phyloP scores from a whole-genome alignment of 192 early-diverging fungal genomes.

The Podila horticola region DNA sequence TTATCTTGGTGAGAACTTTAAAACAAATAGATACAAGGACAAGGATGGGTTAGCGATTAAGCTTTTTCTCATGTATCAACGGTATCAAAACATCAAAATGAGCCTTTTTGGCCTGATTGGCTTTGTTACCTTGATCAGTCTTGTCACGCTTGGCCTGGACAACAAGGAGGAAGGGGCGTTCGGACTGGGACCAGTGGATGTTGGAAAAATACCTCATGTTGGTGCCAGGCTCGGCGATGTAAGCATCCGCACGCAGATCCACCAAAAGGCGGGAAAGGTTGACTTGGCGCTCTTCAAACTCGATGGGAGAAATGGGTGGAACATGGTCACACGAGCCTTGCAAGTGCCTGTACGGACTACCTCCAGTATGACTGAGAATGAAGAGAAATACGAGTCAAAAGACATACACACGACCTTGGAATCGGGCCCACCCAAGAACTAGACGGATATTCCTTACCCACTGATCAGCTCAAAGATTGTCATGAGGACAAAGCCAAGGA shows the following conservation, averaged over 20 bases:
- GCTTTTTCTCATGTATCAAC: neutral
- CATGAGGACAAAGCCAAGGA: constrained; percentile 23
- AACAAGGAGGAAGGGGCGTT: constrained; percentile 58
- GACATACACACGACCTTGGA: neutral
- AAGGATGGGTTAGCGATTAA: neutral
- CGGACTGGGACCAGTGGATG: constrained; percentile 57
- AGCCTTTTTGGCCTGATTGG: neutral
- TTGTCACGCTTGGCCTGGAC: constrained; percentile 39
- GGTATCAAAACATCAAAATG: neutral
- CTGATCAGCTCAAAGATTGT: constrained; percentile 10
- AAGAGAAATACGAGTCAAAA: neutral
- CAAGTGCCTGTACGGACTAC: constrained; percentile 23
- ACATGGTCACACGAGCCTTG: constrained; percentile 56
- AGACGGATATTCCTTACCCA: constrained; percentile 5
- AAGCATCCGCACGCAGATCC: constrained; percentile 43
- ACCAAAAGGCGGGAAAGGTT: constrained; percentile 46
- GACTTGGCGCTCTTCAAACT: constrained; percentile 55
- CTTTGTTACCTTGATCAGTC: constrained; percentile 11
- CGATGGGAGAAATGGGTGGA: constrained; percentile 28
- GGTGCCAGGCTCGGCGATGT: constrained; percentile 58
- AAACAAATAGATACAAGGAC: neutral
- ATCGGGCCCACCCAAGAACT: neutral
- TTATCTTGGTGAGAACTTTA: constrained; percentile 50
- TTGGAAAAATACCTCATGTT: constrained; percentile 62
- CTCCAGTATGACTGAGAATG: constrained; percentile 4